These are phyloP conservation scores for Lachnellula willkommii DNA, from an alignment of 2,329 filamentous ascomycete genomes.

Conservation along the genomic window DNA sequence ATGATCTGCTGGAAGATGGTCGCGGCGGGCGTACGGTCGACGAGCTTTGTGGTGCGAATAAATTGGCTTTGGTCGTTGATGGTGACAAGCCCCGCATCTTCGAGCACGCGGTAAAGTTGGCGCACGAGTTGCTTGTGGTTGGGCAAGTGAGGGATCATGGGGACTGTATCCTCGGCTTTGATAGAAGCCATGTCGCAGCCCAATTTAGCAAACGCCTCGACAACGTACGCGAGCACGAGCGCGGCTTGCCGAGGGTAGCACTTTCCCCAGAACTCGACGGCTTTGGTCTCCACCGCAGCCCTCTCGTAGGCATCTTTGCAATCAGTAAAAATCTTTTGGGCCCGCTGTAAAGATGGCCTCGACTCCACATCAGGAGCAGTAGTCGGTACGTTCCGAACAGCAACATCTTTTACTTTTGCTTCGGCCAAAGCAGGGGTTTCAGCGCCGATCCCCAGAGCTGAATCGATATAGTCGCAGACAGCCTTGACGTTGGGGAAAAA, in stretches of 20 bases:
- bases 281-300: conserved; percentile 9
- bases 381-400: background rate
- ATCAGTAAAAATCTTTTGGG: conserved; percentile 2
- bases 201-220: conserved; percentile 30
- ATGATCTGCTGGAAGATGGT: conserved; percentile 28
- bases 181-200: conserved; percentile 26
- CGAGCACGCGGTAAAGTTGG: conserved; percentile 27
- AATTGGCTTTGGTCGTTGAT: conserved; percentile 4
- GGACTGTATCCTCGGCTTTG: conserved; percentile 18
- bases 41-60: conserved; percentile 10
- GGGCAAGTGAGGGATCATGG: conserved; percentile 16
- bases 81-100: conserved; percentile 20
- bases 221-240: conserved; percentile 32
- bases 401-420: background rate
- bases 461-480: background rate
- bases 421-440: background rate
- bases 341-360: background rate
- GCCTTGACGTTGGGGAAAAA: background rate
- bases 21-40: conserved; percentile 7
- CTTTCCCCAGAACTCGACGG: conserved; percentile 24
- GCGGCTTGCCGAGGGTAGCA: conserved; percentile 28
- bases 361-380: background rate
- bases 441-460: background rate
- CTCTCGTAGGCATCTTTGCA: conserved; percentile 5
- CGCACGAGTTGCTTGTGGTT: conserved; percentile 28